Percentiles rank a stretch among this genome's conserved stretches.
phyloP scores from a whole-genome alignment of 108 stramenopile species.

The Cylindrotheca closterium region DNA sequence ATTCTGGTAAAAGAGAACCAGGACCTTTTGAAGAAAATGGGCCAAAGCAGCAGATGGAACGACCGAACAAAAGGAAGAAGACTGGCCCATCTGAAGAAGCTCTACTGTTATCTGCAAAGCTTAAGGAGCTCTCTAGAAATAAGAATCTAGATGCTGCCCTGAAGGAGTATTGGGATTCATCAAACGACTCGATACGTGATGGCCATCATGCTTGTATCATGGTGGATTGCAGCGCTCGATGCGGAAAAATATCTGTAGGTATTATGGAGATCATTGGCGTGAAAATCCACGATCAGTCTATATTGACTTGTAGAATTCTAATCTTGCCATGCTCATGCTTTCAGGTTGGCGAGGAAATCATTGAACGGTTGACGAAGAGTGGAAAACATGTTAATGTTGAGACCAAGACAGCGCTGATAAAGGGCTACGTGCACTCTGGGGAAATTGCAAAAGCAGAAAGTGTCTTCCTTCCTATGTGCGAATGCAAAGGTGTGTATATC shows the following conservation, averaged over 20 bases:
- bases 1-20: neutral
- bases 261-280: conserved; percentile 11
- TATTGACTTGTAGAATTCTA: neutral
- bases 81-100: conserved; percentile 45
- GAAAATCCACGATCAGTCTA: neutral
- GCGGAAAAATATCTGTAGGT: conserved; percentile 56
- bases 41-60: neutral
- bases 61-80: conserved; percentile 3
- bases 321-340: conserved; percentile 11
- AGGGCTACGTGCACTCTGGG: conserved; percentile 76
- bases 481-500: conserved; percentile 12
- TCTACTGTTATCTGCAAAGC: conserved; percentile 53
- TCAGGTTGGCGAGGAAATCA: conserved; percentile 44
- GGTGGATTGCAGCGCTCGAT: conserved; percentile 79
- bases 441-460: conserved; percentile 58
- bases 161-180: conserved; percentile 42
- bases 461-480: conserved; percentile 58
- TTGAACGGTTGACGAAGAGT: conserved; percentile 10
- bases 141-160: conserved; percentile 73
- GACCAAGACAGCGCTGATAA: conserved; percentile 76
- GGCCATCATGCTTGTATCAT: conserved; percentile 79
- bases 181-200: conserved; percentile 59
- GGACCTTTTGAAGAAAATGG: neutral
- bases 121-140: conserved; percentile 61
- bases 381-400: conserved; percentile 42